Evolutionary conservation across 805 yeast genomes (phyloP).

Genomic region (Metschnikowia kofuensis): DNA sequence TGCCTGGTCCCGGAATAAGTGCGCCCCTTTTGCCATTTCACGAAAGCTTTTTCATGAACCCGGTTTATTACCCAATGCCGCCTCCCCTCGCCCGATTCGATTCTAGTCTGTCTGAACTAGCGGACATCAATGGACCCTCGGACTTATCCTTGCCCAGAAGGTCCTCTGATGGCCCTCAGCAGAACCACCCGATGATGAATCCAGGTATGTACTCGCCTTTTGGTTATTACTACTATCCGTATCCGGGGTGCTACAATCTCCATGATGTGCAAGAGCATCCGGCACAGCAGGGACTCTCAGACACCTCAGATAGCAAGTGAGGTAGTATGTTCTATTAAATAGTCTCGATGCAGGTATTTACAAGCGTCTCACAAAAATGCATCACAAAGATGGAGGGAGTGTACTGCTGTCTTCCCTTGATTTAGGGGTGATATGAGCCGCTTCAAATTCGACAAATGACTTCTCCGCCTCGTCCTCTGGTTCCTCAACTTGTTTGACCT

Average conservation of each 20-base stretch:
- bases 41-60: not conserved
- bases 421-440: constrained; percentile 24
- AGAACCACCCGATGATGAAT: not conserved
- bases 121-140: not conserved
- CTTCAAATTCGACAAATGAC: constrained; percentile 20
- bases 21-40: not conserved
- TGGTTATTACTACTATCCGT: not conserved
- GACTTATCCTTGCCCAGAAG: not conserved
- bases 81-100: not conserved
- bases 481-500: constrained; percentile 52
- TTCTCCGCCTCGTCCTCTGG: constrained; percentile 19
- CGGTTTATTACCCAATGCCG: not conserved
- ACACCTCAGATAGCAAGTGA: not conserved
- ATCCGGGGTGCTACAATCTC: not conserved
- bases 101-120: not conserved
- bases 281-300: too few relatives aligned
- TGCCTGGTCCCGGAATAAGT: not conserved
- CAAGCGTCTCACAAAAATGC: constrained; percentile 10
- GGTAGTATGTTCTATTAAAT: too few relatives aligned
- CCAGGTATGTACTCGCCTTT: not conserved
- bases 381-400: constrained; percentile 17
- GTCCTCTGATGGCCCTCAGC: not conserved
- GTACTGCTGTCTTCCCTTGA: constrained; percentile 20
- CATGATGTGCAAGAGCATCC: not conserved
- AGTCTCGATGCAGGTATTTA: not conserved